A percentile compares a stretch with the other conserved stretches of the same genome.
phyloP scores from a whole-genome alignment of 2,329 filamentous ascomycete species.

The Sphaerulina populicola region DNA sequence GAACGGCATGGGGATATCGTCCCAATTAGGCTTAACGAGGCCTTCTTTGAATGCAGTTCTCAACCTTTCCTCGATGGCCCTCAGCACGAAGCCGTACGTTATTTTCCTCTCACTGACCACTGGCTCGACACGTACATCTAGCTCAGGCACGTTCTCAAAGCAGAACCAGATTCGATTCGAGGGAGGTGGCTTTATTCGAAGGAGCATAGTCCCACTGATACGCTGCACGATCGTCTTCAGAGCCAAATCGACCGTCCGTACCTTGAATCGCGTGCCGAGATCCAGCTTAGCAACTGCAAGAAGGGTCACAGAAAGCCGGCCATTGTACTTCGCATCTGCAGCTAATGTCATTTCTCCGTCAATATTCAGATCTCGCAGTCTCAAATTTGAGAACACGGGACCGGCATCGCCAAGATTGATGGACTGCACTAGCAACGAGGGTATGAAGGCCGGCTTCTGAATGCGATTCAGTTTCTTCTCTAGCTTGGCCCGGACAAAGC shows the following conservation, averaged over 20 bases:
- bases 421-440: conserved; percentile 68
- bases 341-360: conserved; percentile 85
- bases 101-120: conserved; percentile 94
- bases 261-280: conserved; percentile 77
- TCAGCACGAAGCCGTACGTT: conserved; percentile 82
- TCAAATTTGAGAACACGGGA: conserved; percentile 80
- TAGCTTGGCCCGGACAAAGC: conserved; percentile 73
- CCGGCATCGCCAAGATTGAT: conserved; percentile 82
- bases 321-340: conserved; percentile 78
- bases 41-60: conserved; percentile 91
- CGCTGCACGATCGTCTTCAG: conserved; percentile 78
- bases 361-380: conserved; percentile 78
- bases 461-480: conserved; percentile 94
- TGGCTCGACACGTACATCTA: conserved; percentile 89
- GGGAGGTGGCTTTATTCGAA: conserved; percentile 87
- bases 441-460: conserved; percentile 83
- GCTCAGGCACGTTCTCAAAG: conserved; percentile 86
- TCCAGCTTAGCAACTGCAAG: conserved; percentile 90
- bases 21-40: conserved; percentile 87
- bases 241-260: conserved; percentile 79
- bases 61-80: conserved; percentile 90
- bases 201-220: conserved; percentile 72
- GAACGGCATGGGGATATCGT: conserved; percentile 70
- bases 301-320: conserved; percentile 81
- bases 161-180: conserved; percentile 95